Evolutionary conservation across 768 basidiomycete species (phyloP), one percentile per base, ranked within the genome.

Genomic region (Mycena galopus): DNA sequence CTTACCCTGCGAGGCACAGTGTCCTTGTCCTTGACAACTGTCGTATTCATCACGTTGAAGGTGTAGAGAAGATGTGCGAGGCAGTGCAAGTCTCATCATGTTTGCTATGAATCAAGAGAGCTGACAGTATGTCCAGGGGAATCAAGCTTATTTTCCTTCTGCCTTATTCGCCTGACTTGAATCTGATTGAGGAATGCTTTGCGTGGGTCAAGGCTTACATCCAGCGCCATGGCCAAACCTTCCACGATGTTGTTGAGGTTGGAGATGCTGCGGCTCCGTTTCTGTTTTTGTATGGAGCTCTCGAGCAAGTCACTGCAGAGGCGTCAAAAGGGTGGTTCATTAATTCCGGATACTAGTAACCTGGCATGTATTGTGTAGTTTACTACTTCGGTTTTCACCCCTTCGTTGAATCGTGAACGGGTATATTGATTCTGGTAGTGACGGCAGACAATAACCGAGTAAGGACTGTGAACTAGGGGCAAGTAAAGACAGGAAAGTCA

Each of bases 141-240:
- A 76, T 78, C 14, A 76, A 72, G 30, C 77, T 82, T 11, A 35
- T 80, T 16, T 81, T 79, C 62, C 76, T 81, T 1, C 81, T 81
- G 8, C 79, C 82, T 17, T 83, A 83, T 69, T 84, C 79, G 8
- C 83, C 82, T 0, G 80, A 84, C 67, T 72, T 81, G 71, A 83
- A 83, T 64, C 83, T 81, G 3, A 84, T 82, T 67, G 81, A 84
- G 67, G 78, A 83, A 62, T 75, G 75, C 53, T 84, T 84, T 65
- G 76, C 75, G 5, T 78, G 57, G 51, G 68, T 83, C 66, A 83
- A 83, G 72, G 44, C 74, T 12, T 81, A 76, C 62, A 78, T 82
- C 19, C 74, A 74, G 11, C 72, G 77, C 10, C 76, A 82, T 66
- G 78, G 76, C 7, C 42, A 65, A 23, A 21, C 23, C 14, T 57